Base-by-base conservation (phyloP, 306 rosid genomes). In the Macrotyloma uniflorum region DNA sequence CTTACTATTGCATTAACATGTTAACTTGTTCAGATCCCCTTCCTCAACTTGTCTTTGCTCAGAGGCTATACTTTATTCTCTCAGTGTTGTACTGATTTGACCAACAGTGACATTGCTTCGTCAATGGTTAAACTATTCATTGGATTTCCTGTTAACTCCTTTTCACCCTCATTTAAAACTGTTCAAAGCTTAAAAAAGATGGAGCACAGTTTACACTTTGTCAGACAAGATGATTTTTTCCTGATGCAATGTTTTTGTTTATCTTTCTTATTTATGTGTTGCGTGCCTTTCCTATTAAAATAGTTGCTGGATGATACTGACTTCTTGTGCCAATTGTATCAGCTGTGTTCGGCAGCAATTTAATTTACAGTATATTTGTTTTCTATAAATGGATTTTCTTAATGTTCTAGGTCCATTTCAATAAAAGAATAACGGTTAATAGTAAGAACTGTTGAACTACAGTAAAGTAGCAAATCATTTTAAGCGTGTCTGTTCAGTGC, bases 171-270 rank as follows among this genome's bases (percentile, higher is more conserved):
- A 1, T 1, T 28, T 40, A n/a, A n/a, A 50, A 35, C 40, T 78
- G 72, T 49, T 59, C 26, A 72, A 67, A 47, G 64, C 65, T 78
- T 36, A 16, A 64, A 30, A 65, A 77, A 62, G 63, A 85, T 74
- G 72, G 30, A 62, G 57, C 50, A 67, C 33, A 18, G 53, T 68
- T 74, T 73, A 30, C 57, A 59, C 59, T 43, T 67, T 68, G 67
- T 85, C 74, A 66, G 88, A 53, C 46, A 55, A 67, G 10, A 33
- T 72, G 70, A 30, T 42, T 42, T 18, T 75, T 59, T 73, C 68
- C 69, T 71, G 51, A 61, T 67, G 10, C 73, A 70, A 30, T 63
- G 20, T 28, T 33, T 67, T 64, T 77, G 24, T 70, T 76, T 82
- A 61, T 62, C 35, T 40, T 59, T 23, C 76, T 69, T 15, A 51